phyloP scores from a whole-genome alignment of 345 rosid species.

The Eucalyptus sp. region DNA sequence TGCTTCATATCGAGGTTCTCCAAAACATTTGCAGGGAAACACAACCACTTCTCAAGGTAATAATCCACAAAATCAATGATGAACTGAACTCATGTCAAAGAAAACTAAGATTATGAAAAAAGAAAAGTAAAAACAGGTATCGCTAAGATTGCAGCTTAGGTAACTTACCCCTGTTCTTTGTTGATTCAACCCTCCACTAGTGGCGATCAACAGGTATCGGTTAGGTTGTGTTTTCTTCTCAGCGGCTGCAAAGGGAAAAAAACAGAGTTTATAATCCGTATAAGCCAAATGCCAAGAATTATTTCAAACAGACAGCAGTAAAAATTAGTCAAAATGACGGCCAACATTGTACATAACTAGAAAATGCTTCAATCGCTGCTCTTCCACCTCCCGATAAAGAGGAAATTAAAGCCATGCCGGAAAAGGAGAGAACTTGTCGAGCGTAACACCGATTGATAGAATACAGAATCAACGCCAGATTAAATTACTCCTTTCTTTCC shows the following conservation, averaged over 20 bases:
- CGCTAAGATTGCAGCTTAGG: neutral
- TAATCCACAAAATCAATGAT: neutral
- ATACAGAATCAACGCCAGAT: neutral
- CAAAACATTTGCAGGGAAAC: neutral
- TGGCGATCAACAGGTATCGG: slow-evolving; percentile 70
- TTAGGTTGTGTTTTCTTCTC: slow-evolving; percentile 33
- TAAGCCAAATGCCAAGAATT: neutral
- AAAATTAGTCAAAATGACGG: neutral
- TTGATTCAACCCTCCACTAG: slow-evolving; percentile 94
- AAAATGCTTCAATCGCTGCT: neutral
- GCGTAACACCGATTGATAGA: neutral
- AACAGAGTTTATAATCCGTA: neutral
- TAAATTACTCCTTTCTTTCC: neutral
- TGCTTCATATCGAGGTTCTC: neutral
- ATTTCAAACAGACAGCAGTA: neutral
- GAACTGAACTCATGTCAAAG: neutral
- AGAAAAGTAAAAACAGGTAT: neutral
- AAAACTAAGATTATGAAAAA: neutral
- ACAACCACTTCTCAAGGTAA: neutral
- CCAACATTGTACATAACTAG: neutral
- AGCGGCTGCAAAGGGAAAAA: slow-evolving; percentile 28
- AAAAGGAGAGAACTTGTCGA: neutral
- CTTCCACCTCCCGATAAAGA: neutral
- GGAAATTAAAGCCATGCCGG: neutral
- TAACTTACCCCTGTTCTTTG: slow-evolving; percentile 83